phyloP scores from a whole-genome alignment of 768 basidiomycete genomes.

The Pleurotus cornucopiae region DNA sequence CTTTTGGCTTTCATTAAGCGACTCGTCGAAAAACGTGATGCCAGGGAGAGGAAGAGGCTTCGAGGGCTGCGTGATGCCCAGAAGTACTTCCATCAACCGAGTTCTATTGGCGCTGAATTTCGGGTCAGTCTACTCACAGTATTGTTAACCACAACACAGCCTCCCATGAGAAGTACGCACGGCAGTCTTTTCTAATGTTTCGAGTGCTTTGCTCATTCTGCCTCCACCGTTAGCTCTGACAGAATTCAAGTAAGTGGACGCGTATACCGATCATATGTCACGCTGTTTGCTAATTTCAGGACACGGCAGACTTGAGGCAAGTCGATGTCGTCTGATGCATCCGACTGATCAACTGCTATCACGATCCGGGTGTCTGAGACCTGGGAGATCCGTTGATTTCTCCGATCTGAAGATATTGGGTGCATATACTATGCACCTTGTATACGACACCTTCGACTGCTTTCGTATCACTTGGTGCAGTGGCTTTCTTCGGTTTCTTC shows the following conservation, averaged over 20 bases:
- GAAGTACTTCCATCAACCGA: slow-evolving; percentile 60
- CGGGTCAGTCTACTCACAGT: slow-evolving; percentile 4
- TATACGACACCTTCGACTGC: slow-evolving; percentile 82
- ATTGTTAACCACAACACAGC: slow-evolving; percentile 12
- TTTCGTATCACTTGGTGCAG: slow-evolving; percentile 34
- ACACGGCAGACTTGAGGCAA: slow-evolving; percentile 82
- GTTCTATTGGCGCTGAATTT: slow-evolving; percentile 20
- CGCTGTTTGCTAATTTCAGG: slow-evolving; percentile 87
- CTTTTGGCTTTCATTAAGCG: slow-evolving; percentile 81
- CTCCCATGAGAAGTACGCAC: slow-evolving; percentile 10
- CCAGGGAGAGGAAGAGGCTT: slow-evolving; percentile 28
- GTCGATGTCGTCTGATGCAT: slow-evolving; percentile 64
- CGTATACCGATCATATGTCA: slow-evolving; percentile 79
- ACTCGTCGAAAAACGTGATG: slow-evolving; percentile 68
- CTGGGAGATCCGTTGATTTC: slow-evolving; percentile 27
- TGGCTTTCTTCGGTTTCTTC: slow-evolving; percentile 39
- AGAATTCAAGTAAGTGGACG: not conserved
- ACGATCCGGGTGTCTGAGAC: slow-evolving; percentile 80
- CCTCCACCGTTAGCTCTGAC: not conserved
- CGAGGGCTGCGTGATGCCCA: slow-evolving; percentile 58
- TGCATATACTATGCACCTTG: slow-evolving; percentile 41
- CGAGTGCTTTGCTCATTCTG: slow-evolving; percentile 86
- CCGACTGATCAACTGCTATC: slow-evolving; percentile 68
- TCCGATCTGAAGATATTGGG: too few species aligned
- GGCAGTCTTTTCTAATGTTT: slow-evolving; percentile 51